Conservation (phyloP, 176 grass and related monocot species). For the Oropetium thomaeum region DNA sequence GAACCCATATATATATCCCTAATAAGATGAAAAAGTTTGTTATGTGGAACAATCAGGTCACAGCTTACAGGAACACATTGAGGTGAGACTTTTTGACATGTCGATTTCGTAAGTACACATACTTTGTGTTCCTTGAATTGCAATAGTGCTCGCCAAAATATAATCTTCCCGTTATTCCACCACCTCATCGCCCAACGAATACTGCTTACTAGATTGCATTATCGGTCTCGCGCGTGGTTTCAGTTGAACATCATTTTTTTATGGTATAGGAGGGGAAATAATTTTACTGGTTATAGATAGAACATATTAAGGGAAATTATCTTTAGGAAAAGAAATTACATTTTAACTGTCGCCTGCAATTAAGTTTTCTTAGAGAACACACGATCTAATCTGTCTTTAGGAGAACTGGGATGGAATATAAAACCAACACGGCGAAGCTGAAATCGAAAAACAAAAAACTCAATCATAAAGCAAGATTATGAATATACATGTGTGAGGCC, state of each 20-base stretch:
- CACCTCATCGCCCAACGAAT: conserved; percentile 13
- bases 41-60: neutral
- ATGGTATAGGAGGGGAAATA: too few relatives aligned
- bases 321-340: too few relatives aligned
- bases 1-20: too few relatives aligned
- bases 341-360: too few relatives aligned
- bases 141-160: neutral
- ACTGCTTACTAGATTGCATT: neutral
- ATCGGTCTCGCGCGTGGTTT: neutral
- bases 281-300: too few relatives aligned
- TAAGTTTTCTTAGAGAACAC: too few relatives aligned
- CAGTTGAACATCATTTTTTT: neutral
- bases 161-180: conserved; percentile 25
- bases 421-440: too few relatives aligned
- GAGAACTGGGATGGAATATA: too few relatives aligned
- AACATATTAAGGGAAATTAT: too few relatives aligned
- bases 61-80: neutral
- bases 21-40: neutral
- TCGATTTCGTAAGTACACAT: neutral
- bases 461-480: conserved; percentile 6
- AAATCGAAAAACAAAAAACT: neutral
- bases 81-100: neutral
- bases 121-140: neutral
- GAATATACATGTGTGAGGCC: conserved; percentile 12
- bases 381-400: too few relatives aligned